These are phyloP conservation scores for Triticum aestivum DNA, from an alignment of 176 grass and related monocot species.

Conservation along the genomic window IWGSC_CS_RefSeq_v2.1 NC_057800.1:513763565-513764064, in stretches of 20 bases:
- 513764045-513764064: neutral
- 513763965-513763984: constrained; percentile 68
- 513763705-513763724: constrained; percentile 3
- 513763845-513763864: constrained; percentile 45
- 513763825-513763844: constrained; percentile 41
- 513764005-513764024: constrained; percentile 60
- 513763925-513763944: constrained; percentile 28
- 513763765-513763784: constrained; percentile 27
- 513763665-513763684: constrained; percentile 26
- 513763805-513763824: constrained; percentile 20
- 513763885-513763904: constrained; percentile 18
- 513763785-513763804: constrained; percentile 41
- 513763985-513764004: constrained; percentile 50
- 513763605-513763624: constrained; percentile 88
- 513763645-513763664: constrained; percentile 46
- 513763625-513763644: constrained; percentile 43
- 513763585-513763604: constrained; percentile 65
- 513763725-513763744: constrained; percentile 32
- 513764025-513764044: constrained; percentile 45
- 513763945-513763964: constrained; percentile 46
- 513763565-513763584: constrained; percentile 72
- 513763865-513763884: neutral
- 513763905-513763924: neutral
- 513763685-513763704: constrained; percentile 28
- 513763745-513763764: constrained; percentile 8